These are phyloP conservation scores for Melanomma pulvis-pyrius DNA, from an alignment of 495 filamentous ascomycete genomes.

Conservation along the genomic window DNA sequence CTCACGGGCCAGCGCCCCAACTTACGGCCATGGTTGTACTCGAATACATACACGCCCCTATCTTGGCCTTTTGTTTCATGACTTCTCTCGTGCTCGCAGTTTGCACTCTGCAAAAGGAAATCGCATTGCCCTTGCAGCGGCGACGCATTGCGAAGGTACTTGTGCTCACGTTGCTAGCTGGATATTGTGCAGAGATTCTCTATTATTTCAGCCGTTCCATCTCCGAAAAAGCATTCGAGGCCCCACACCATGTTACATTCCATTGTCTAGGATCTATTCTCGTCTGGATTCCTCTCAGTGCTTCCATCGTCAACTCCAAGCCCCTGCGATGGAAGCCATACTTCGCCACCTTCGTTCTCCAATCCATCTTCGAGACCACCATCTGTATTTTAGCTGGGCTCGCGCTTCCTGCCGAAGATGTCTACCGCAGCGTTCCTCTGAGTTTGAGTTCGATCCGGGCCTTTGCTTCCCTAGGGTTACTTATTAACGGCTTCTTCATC, in stretches of 20 bases:
- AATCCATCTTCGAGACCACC: conserved; percentile 21
- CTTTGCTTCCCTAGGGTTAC: not conserved
- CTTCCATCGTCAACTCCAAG: not conserved
- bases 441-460: conserved; percentile 3
- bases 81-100: conserved; percentile 3
- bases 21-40: conserved; percentile 7
- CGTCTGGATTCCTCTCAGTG: conserved; percentile 8
- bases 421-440: conserved; percentile 8
- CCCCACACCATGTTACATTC: conserved; percentile 22
- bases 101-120: conserved; percentile 25
- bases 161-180: not conserved
- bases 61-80: conserved; percentile 21
- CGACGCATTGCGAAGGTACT: conserved; percentile 8
- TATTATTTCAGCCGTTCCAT: conserved; percentile 22
- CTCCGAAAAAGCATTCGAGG: conserved; percentile 8
- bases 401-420: not conserved
- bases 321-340: conserved; percentile 24
- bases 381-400: conserved; percentile 6
- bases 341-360: conserved; percentile 20
- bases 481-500: conserved; percentile 20
- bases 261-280: conserved; percentile 28
- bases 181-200: conserved; percentile 15
- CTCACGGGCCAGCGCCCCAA: not conserved
- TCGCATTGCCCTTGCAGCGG: conserved; percentile 5
- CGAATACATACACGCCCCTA: conserved; percentile 28